Base-by-base conservation (phyloP, 2,329 filamentous ascomycete genomes). In the Cercospora nicotianae region DNA sequence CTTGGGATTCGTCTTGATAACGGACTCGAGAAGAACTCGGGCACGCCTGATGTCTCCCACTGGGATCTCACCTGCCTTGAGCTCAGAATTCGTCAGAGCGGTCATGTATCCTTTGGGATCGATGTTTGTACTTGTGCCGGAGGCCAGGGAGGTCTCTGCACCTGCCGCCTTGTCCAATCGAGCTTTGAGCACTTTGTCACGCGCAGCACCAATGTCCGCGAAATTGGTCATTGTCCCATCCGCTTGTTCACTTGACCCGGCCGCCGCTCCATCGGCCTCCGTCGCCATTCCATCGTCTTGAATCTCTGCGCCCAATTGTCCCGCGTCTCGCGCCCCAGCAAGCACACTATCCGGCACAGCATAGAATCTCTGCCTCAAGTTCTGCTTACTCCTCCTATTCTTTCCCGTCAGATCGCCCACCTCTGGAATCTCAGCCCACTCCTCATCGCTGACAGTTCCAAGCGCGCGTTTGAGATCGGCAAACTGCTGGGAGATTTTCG, bases 191-290 rank as follows among this genome's bases (percentile, higher is more conserved):
- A 97, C 95, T 80, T 97, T 97, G 82, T 97, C 93, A 82, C 95
- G 89, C 20, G 95, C 96, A 55, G 94, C 93, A 80, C 96, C 95
- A 70, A 99, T 98, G 79, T 97, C 92, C 55, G 94, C 94, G 78
- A 99, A 99, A 78, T 99, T 97, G 10, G 94, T 99, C 87, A 97
- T 95, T 1, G 93, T 96, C 2, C 94, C 94, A 75, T 97, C 93
- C 2, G 81, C 78, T 60, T 79, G 81, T 67, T 89, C 86, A 31
- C 73, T 76, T 39, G 76, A 79, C 20, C 75, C 73, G 30, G 79
- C 81, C 59, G 20, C 23, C 8, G 84, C 81, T 3, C 67, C 65
- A 28, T 68, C 63, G 1, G 82, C 79, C 1, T 89, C 75, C 0
- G 74, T 76, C n/a, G 75, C 74, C 72, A 75, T 75, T 39, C 74